Conservation (phyloP, 805 yeast species). For the Candida tallmaniae region DNA sequence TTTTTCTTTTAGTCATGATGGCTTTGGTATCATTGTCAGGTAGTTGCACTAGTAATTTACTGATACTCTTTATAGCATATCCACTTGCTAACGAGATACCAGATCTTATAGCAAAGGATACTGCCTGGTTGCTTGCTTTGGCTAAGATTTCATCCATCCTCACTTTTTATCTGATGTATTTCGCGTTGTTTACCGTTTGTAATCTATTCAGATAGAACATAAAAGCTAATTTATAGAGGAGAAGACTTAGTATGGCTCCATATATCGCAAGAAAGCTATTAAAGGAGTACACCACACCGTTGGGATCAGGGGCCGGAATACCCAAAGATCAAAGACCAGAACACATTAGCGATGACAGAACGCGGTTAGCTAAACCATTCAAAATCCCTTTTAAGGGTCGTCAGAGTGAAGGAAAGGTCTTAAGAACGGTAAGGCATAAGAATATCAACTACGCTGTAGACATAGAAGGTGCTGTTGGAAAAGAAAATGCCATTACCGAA, state of each 20-base stretch:
- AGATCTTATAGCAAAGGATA: constrained; percentile 73
- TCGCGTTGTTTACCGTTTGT: constrained; percentile 7
- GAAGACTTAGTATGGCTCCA: constrained; percentile 1
- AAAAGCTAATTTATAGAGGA: too few relatives aligned
- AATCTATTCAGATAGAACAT: too few relatives aligned
- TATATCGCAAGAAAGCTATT: constrained; percentile 30
- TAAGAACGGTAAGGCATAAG: constrained; percentile 27
- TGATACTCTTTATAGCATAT: constrained; percentile 64
- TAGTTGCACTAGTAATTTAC: constrained; percentile 48
- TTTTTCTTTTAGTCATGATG: constrained; percentile 38
- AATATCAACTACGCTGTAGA: constrained; percentile 20
- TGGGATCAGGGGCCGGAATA: constrained; percentile 70
- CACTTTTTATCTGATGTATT: neutral
- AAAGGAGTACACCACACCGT: constrained; percentile 37
- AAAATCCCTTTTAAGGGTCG: constrained; percentile 51
- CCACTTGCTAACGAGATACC: constrained; percentile 73
- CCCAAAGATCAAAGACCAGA: constrained; percentile 53
- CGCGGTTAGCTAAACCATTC: constrained; percentile 61
- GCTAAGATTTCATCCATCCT: constrained; percentile 41
- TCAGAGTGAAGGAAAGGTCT: constrained; percentile 9
- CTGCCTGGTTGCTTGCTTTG: constrained; percentile 71
- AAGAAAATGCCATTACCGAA: constrained; percentile 18
- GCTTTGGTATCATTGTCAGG: constrained; percentile 47
- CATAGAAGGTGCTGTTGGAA: neutral
- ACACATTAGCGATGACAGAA: constrained; percentile 47